phyloP scores from a whole-genome alignment of 352 stramenopile genomes.

The Chrysophaeum taylorii region DNA sequence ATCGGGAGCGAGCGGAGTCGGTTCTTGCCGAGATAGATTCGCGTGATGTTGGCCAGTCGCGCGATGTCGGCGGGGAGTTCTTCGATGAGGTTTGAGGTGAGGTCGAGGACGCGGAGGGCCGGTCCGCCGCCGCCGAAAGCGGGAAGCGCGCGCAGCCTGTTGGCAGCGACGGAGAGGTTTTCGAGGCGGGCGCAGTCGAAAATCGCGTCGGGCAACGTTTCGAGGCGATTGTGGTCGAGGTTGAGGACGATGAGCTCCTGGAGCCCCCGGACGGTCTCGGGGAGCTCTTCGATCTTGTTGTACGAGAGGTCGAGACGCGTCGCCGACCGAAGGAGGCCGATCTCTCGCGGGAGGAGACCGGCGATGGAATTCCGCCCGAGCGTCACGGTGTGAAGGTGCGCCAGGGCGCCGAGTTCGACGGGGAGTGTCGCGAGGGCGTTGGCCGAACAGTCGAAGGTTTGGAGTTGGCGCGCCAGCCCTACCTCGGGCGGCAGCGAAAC shows the following conservation, averaged over 20 bases:
- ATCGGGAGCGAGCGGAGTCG: not conserved
- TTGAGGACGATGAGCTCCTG: conserved; percentile 1
- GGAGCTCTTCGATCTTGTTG: conserved; percentile 1
- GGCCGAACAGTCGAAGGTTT: not conserved
- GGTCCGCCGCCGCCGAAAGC: not conserved
- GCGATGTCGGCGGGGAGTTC: not conserved
- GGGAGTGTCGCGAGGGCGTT: not conserved
- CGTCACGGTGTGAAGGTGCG: not conserved
- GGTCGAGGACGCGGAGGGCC: not conserved
- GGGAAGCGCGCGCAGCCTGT: not conserved
- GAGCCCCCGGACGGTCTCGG: not conserved
- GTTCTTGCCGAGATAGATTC: conserved; percentile 5
- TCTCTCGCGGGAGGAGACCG: not conserved
- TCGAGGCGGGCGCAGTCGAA: not conserved
- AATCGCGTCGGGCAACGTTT: not conserved
- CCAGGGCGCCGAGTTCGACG: conserved; percentile 9
- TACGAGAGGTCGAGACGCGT: not conserved
- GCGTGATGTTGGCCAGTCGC: not conserved
- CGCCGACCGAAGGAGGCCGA: not conserved
- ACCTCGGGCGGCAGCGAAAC: not conserved
- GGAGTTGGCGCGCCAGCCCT: not conserved
- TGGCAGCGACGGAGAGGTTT: not conserved
- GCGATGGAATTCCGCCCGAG: not conserved
- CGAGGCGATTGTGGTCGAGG: not conserved
- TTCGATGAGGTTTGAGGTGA: conserved; percentile 1